Evolutionary conservation across 257 asterid genomes (phyloP).

Genomic region (Nemophila menziesii): DNA sequence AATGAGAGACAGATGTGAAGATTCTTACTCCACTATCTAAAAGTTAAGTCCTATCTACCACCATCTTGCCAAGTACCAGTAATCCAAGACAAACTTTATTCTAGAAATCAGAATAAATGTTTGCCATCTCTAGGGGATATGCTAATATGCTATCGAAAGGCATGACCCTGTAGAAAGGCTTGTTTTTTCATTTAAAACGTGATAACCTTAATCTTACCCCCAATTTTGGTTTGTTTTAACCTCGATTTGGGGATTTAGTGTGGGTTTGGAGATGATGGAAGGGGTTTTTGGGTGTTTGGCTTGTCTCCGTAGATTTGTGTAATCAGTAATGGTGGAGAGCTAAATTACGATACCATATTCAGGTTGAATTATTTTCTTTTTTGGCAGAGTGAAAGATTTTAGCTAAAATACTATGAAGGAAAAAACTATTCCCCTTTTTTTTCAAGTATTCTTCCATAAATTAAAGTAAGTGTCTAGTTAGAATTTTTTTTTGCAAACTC

Average conservation of each 20-base stretch:
- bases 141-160: constrained; percentile 92
- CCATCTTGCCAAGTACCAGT: constrained; percentile 84
- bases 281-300: no score
- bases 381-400: no score
- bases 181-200: constrained; percentile 66
- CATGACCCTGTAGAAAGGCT: constrained; percentile 89
- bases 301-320: no score
- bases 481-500: no score
- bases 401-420: no score
- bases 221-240: constrained; percentile 29
- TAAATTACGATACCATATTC: no score
- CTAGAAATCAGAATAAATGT: no score
- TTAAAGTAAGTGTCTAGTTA: no score
- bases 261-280: neutral
- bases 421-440: no score
- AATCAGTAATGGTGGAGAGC: no score
- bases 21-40: constrained; percentile 64
- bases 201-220: constrained; percentile 71
- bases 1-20: neutral
- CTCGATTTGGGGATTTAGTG: constrained; percentile 2
- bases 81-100: constrained; percentile 76
- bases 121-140: constrained; percentile 95
- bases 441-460: no score
- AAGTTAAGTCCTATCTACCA: constrained; percentile 83
- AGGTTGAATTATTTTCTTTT: no score